Evolutionary conservation across 1,284 basidiomycete species (phyloP).

Genomic region (Cutaneotrichosporon cavernicola): DNA sequence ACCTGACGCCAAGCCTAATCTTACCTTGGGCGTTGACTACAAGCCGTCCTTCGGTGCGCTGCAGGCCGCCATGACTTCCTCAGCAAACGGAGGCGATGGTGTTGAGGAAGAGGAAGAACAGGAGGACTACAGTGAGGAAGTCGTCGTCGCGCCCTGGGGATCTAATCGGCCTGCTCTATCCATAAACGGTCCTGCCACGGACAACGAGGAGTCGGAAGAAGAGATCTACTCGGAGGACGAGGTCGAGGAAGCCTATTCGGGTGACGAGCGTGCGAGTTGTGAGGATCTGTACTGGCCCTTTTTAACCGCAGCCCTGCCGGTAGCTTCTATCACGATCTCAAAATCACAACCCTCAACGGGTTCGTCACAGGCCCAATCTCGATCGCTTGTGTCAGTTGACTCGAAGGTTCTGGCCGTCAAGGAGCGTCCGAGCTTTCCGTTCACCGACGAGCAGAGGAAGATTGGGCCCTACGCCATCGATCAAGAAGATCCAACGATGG

Average conservation of each 20-base stretch:
- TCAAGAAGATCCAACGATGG: constrained; percentile 27
- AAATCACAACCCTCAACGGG: neutral
- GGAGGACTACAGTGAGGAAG: constrained; percentile 29
- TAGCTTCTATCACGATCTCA: neutral
- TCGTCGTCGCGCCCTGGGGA: constrained; percentile 7
- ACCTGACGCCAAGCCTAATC: neutral
- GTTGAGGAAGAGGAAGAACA: constrained; percentile 23
- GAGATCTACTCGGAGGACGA: constrained; percentile 38
- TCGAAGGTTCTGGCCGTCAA: neutral
- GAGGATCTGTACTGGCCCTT: neutral
- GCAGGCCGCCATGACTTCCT: neutral
- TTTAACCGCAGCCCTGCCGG: neutral
- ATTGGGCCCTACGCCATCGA: constrained; percentile 36
- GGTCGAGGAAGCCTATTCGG: neutral
- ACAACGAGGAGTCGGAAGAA: constrained; percentile 15
- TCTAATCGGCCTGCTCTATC: constrained; percentile 13
- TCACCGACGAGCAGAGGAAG: constrained; percentile 19
- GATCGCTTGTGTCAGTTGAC: neutral
- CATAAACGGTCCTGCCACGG: constrained; percentile 13
- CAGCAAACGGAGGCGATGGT: neutral
- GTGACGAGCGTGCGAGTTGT: constrained; percentile 14
- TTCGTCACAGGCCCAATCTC: neutral
- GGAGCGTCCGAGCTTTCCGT: constrained; percentile 31
- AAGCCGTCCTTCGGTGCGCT: neutral
- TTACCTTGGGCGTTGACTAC: neutral